Evolutionary conservation across 768 basidiomycete genomes (phyloP).

Genomic region (Dacryopinax spathularia): DNA sequence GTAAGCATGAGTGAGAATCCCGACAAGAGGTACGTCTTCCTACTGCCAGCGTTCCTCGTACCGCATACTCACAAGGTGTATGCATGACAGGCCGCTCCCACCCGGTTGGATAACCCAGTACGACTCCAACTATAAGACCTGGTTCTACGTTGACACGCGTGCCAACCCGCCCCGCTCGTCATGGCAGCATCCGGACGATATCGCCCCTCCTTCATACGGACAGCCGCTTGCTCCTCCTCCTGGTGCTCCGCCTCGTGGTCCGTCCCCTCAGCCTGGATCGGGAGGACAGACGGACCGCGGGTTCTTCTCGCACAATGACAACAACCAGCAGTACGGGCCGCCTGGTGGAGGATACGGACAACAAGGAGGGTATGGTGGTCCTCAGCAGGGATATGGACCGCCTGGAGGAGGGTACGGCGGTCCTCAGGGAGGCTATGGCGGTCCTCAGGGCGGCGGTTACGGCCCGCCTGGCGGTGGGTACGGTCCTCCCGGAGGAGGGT

Average conservation of each 20-base stretch:
- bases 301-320: neutral
- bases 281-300: neutral
- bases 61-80: neutral
- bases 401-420: neutral
- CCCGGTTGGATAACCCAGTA: slow-evolving; percentile 11
- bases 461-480: neutral
- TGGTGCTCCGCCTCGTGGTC: neutral
- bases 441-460: neutral
- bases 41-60: neutral
- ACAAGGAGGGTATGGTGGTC: neutral
- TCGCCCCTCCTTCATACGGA: neutral
- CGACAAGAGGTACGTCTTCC: slow-evolving; percentile 3
- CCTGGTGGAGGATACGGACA: neutral
- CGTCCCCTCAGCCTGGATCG: neutral
- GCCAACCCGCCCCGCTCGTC: neutral
- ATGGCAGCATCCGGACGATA: slow-evolving; percentile 8
- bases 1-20: too few species aligned
- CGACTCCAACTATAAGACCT: slow-evolving; percentile 7
- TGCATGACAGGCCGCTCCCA: slow-evolving; percentile 6
- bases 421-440: neutral
- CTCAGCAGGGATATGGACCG: neutral
- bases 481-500: neutral
- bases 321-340: neutral
- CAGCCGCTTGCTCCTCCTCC: neutral
- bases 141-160: slow-evolving; percentile 10